Evolutionary conservation across 2,329 filamentous ascomycete genomes (phyloP), one percentile per base, ranked within the genome.

Genomic region (Fusarium cyanostomum): DNA sequence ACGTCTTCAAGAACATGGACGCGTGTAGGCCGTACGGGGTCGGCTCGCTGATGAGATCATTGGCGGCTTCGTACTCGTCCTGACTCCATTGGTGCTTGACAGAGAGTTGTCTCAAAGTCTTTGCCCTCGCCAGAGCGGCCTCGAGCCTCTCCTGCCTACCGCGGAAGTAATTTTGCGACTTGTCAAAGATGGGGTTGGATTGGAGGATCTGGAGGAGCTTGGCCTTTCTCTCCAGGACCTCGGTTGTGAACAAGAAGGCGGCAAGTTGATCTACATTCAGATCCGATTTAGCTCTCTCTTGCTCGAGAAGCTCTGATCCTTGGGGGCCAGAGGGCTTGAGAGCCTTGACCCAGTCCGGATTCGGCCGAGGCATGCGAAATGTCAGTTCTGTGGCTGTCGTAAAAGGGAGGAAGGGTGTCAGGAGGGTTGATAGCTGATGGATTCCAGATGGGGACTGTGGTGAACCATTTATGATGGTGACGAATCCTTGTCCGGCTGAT

Each of bases 141-240:
- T 91, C 85, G 70, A 93, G 88, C 44, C 87, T 84, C 62, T 91
- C 89, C 24, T 86, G 82, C 39, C 91, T 81, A 37, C 90, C 89
- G 66, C 86, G 83, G 74, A 91, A 91, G 77, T 92, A 92, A 73
- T 92, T 92, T 64, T 90, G 87, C 4, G 87, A 87, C 78, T 93
- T 94, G 77, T 93, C 89, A 67, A 94, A 93, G 54, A 92, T 83
- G 49, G 86, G 84, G 56, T 94, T 89, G 0, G 81, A 74, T 67
- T 88, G 79, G 6, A 94, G 82, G n/a, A 92, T 82, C 43, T 83
- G 77, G 7, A 92, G 78, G 26, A 94, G 82, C 21, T 79, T 79
- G 2, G 84, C 77, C 69, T 89, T 87, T 38, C 84, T 81, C 54
- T 88, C 81, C 10, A 92, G 80, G 6, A 81, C 81, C 56, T 89